Base-by-base conservation (phyloP, 768 basidiomycete genomes). In the Collybia mongolica region DNA sequence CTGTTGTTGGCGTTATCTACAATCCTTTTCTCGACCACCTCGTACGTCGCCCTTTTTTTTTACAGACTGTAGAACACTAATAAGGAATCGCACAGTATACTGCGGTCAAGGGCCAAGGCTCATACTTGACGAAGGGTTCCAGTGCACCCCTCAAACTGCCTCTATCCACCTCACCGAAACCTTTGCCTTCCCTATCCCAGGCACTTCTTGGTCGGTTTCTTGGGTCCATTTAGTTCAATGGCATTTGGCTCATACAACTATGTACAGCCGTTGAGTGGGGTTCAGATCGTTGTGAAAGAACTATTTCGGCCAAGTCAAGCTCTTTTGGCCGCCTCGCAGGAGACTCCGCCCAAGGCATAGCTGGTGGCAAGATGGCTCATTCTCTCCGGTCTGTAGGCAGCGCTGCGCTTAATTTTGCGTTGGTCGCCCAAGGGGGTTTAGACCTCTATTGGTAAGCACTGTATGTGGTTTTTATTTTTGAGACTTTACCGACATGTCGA, bases 21-120 rank as follows among this genome's bases (percentile, higher is more conserved):
- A 94, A 94, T 63, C 95, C 95, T 0, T 94, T 93, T 77, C 77
- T 94, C 47, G 81, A 92, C 54, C 83, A 94, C 46, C 75, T 96
- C 47, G 88, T 89, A 49, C 55, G 77, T 58, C 29, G n/a, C 6
- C 22, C 22, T 48, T 9, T 20, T 3, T 28, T 28, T 39, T 24
- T 15, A 17, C 15, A 9, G 44, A 24, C 39, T 9, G 46, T 12
- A 35, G 49, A 41, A 51, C 35, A 39, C 42, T 24, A 32, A 19
- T 15, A 29, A 49, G 23, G 38, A 22, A 2, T 6, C 20, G 39
- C 22, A 2, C 52, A 87, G 83, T 96, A 93, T 71, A 86, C 85
- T 12, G 95, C 84, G 5, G 70, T 88, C 38, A 81, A 83, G 66
- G 88, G 86, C 9, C 82, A 85, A 48, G 94, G 95, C 18, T 86